phyloP scores from a whole-genome alignment of 2,329 filamentous ascomycete genomes.

The Ophiostoma ulmi region DNA sequence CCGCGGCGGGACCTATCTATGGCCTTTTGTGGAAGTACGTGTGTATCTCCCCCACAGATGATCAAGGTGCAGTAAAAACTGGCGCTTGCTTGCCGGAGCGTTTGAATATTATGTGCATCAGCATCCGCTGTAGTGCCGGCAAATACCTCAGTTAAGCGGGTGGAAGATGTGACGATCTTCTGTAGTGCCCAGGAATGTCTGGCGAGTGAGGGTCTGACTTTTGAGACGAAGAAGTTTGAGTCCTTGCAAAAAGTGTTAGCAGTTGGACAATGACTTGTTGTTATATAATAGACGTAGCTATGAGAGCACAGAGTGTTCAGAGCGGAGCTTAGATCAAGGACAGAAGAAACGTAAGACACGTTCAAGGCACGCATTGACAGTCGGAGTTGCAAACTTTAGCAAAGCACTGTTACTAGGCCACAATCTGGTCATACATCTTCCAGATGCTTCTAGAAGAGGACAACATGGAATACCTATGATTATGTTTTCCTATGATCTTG shows the following conservation, averaged over 20 bases:
- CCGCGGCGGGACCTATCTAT: neutral
- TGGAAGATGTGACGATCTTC: neutral
- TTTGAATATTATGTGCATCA: neutral
- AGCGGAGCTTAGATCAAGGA: too few species aligned
- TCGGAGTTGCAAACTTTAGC: too few species aligned
- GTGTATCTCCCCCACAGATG: neutral
- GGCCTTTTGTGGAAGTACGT: neutral
- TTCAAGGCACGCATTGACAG: too few species aligned
- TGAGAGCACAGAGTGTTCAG: too few species aligned
- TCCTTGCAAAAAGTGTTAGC: neutral
- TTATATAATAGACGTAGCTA: neutral
- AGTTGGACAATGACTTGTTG: neutral
- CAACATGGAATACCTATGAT: too few species aligned
- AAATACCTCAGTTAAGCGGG: neutral
- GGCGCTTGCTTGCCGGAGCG: neutral
- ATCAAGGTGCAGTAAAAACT: conserved; percentile 1
- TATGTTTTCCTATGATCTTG: too few species aligned
- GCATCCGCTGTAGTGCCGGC: neutral
- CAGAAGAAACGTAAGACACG: too few species aligned
- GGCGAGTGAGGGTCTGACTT: neutral
- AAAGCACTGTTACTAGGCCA: too few species aligned
- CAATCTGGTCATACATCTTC: too few species aligned
- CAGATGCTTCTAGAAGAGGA: too few species aligned
- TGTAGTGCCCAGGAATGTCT: neutral
- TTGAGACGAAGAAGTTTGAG: neutral